Conservation (phyloP, 352 stramenopile genomes). For the Thalassiosira hispida region DNA sequence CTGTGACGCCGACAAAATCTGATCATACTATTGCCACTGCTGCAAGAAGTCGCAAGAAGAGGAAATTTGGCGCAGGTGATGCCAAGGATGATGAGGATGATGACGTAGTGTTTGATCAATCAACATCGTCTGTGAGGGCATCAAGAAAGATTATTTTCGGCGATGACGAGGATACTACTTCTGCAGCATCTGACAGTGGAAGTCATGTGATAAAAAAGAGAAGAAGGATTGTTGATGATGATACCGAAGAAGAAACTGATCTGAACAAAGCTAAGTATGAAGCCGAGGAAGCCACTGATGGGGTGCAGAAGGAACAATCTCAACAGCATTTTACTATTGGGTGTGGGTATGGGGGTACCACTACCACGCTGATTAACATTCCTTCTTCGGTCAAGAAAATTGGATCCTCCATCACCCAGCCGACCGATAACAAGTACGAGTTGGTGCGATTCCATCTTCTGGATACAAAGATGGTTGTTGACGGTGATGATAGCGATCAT, state of each 20-base stretch:
- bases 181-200: not conserved
- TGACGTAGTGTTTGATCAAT: conserved; percentile 14
- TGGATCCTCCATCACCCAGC: not conserved
- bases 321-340: not conserved
- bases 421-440: not conserved
- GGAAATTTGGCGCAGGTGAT: not conserved
- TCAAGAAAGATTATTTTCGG: conserved; percentile 6
- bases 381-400: conserved; percentile 3
- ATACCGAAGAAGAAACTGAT: not conserved
- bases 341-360: not conserved
- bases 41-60: not conserved
- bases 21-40: no score
- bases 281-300: not conserved
- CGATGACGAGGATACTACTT: conserved; percentile 1
- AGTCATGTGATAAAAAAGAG: not conserved
- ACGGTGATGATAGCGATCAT: not conserved
- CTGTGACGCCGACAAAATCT: conserved; percentile 10
- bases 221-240: conserved; percentile 9
- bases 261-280: no score
- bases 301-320: no score
- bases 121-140: not conserved
- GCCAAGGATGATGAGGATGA: conserved; percentile 17
- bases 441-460: conserved; percentile 28
- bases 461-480: conserved; percentile 7
- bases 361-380: not conserved